A percentile compares a stretch with the other conserved stretches of the same genome.
Evolutionary conservation across 345 rosid species (phyloP).

Genomic region (Hevea brasiliensis): DNA sequence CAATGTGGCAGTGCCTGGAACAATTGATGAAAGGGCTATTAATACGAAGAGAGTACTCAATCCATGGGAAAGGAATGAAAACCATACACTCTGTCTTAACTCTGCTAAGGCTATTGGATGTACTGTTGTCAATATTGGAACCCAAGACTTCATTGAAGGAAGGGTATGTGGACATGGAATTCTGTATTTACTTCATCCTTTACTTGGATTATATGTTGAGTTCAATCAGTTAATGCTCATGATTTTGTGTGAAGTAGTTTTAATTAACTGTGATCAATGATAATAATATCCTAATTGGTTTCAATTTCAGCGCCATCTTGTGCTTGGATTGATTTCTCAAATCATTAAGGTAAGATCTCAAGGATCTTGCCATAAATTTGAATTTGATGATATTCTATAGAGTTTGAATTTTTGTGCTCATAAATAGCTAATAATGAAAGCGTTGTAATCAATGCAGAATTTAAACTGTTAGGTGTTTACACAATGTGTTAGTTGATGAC

Average conservation of each 20-base stretch:
- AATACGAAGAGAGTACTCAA: conserved; percentile 92
- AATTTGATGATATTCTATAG: background rate
- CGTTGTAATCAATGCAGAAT: background rate
- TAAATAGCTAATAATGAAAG: background rate
- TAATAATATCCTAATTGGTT: conserved; percentile 21
- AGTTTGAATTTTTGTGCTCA: background rate
- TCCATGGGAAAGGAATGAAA: conserved; percentile 99
- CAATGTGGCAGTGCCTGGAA: conserved; percentile 97
- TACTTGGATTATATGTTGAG: background rate
- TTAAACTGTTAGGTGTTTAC: background rate
- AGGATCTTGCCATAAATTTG: background rate
- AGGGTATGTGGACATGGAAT: conserved; percentile 56
- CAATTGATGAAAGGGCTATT: conserved; percentile 95
- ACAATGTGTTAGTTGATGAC: background rate
- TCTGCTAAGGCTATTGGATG: conserved; percentile 99
- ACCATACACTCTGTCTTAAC: conserved; percentile 92
- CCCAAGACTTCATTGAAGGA: conserved; percentile 93
- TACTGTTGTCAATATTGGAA: conserved; percentile 95
- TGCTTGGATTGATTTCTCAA: conserved; percentile 94
- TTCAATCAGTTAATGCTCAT: background rate
- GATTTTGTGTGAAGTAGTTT: background rate
- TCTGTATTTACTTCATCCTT: background rate
- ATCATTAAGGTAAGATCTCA: conserved; percentile 70
- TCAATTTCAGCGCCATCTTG: conserved; percentile 87
- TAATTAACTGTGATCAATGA: background rate